Evolutionary conservation across 2,329 filamentous ascomycete genomes (phyloP), one percentile per base, ranked within the genome.

Genomic region (Neoscytalidium dimidiatum): DNA sequence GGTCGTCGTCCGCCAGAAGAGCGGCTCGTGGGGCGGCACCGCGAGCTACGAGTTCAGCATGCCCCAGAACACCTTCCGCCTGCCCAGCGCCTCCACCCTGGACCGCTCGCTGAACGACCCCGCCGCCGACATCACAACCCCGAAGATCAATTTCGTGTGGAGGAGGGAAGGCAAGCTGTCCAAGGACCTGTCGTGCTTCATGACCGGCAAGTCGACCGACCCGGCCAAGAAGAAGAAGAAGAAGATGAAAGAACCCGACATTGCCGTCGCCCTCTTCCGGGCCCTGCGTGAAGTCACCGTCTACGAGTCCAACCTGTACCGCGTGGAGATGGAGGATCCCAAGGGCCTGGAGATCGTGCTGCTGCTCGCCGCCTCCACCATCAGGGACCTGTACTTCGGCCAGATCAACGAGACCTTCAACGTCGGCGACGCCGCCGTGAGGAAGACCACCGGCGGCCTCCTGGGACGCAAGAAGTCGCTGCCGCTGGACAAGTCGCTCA

Each of bases 11-110:
- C 88, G 85, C 70, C 86, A 89, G 71, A 87, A 90, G 70, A 85
- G 89, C 44, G 90, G 91, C 35, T 88, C 89, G 67, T 96, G 93
- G 90, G 93, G 90, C 67, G 90, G 88, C 66, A 89, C 88, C 14
- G 88, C 92, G 61, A 86, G 87, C 62, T 99, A 94, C 90, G 92
- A 95, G 68, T 98, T 99, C 78, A 92, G 94, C 76, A 89, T 99
- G 79, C 95, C 95, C 0, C 88, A 94, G 73, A 89, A 88, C 66
- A 91, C 89, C 28, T 99, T 99, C 76, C 87, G 90, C 31, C 83
- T 88, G 63, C 95, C 95, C 0, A 96, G 91, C 13, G 81, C 84
- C 0, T 95, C 92, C 43, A 85, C 86, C 56, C 82, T 99, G 49
- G 95, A 98, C 74, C 87, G 89, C 56, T 89, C 88, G 35, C 85